Evolutionary conservation across 1,139 yeast species (phyloP).

Genomic region (Nakaseomyces glabratus): DNA sequence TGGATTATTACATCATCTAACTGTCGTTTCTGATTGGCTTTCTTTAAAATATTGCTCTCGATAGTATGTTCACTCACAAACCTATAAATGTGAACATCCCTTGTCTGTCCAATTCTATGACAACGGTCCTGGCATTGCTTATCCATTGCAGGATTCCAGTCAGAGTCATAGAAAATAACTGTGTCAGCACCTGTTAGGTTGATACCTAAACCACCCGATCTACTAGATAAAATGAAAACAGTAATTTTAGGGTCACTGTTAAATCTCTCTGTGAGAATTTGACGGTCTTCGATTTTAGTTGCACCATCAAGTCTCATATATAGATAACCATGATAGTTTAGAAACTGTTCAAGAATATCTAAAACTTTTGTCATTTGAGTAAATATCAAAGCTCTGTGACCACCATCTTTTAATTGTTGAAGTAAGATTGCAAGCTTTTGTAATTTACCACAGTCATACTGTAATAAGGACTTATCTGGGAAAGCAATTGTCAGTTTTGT

Average conservation of each 20-base stretch:
- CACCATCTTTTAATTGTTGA: conserved; percentile 69
- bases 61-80: conserved; percentile 94
- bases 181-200: conserved; percentile 98
- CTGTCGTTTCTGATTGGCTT: conserved; percentile 93
- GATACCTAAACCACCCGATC: conserved; percentile 98
- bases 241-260: conserved; percentile 81
- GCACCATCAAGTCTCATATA: conserved; percentile 97
- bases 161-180: conserved; percentile 97
- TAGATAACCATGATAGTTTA: conserved; percentile 89
- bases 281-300: conserved; percentile 94
- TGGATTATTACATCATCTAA: conserved; percentile 94
- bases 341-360: conserved; percentile 85
- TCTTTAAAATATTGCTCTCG: conserved; percentile 86
- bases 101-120: conserved; percentile 96
- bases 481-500: conserved; percentile 86
- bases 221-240: conserved; percentile 83
- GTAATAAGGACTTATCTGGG: conserved; percentile 86
- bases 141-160: conserved; percentile 99
- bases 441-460: conserved; percentile 94
- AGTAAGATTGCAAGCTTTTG: conserved; percentile 72
- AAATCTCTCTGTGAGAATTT: conserved; percentile 83
- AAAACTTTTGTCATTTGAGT: conserved; percentile 97
- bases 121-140: conserved; percentile 98
- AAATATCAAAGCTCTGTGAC: conserved; percentile 90
- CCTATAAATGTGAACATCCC: conserved; percentile 95